Base-by-base conservation (phyloP, 1,284 basidiomycete genomes). In the Apiotrichum porosum region DNA sequence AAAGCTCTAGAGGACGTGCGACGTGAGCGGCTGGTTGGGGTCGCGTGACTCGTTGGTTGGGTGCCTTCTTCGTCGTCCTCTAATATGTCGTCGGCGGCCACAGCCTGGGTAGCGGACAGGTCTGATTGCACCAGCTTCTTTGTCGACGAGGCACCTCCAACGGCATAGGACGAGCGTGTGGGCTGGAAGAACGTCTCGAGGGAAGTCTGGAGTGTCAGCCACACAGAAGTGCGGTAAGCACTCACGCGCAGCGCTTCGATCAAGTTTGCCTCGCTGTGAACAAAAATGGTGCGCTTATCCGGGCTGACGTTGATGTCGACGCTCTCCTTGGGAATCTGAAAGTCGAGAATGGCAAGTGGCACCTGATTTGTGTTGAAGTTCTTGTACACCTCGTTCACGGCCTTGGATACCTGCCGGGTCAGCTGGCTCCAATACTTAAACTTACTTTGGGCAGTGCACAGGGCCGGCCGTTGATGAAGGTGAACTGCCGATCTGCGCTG, bases 291-390 rank as follows among this genome's bases (percentile, higher is more conserved):
- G 6, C 95, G 81, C 68, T 98, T 99, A 74, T 98, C 95, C 0
- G 95, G 94, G 58, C 85, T 91, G 53, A 98, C 88, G 61, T 98
- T 99, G 66, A 98, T 84, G 65, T 99, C 95, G 62, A 87, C 91
- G 1, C 83, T 79, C 52, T 86, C 89, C 6, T 83, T 83, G 0
- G 88, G 88, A 6, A 97, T 69, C 19, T 82, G 75, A 56, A 97
- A 85, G 69, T 97, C 84, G 1, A 88, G 87, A 8, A 97, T 72
- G 33, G 94, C 77, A 53, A 94, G 83, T 0, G 94, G 92, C 0
- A 80, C 76, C 60, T 93, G 88, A 42, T 81, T 82, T 10, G 81
- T 78, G 60, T 88, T 92, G 76, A 90, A 92, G 1, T 82, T 80
- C 45, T 84, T 83, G 72, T 94, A 95, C 2, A 88, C 82, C 61